Evolutionary conservation across 192 early-diverging fungal species (phyloP), one percentile per base, ranked within the genome.

Genomic region (Coemansia sp.): DNA sequence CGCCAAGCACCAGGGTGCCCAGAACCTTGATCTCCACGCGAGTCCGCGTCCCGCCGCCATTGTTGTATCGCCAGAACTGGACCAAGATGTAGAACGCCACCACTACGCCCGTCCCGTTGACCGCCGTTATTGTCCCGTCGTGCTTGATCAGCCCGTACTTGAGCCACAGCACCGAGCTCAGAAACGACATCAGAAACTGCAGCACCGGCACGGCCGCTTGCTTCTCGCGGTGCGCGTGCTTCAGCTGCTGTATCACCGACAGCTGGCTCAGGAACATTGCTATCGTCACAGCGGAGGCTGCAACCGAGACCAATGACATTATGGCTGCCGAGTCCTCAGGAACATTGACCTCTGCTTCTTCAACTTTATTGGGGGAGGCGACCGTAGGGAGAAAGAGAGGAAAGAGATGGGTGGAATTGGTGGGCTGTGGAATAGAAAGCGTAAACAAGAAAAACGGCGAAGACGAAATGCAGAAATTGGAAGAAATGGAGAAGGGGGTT

Each of bases 261-360:
- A 81, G 67, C 64, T 81, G 78, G 61, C 73, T 76, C 1, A 76
- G n/a, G 22, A 67, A 67, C 78, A 81, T 76, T 8, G 66, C 78
- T 37, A 81, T 64, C 21, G 73, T 73, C 18, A 56, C 73, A 4
- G 48, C 58, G 0, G 64, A 57, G 7, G 78, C 73, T 48, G 65
- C 39, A 19, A 76, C 55, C 37, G 78, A 55, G 13, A 81, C 49
- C 19, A 72, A 12, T 10, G 66, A 52, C 74, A 77, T 77, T 63
- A 48, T 67, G 32, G 16, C 61, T 61, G 22, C 10, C 54, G 64
- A 10, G 45, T 15, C 59, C 51, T 5, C 7, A 47, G 42, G 10
- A 47, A 26, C 21, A 67, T 19, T 26, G 26, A 26, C 26, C 26
- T 26, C 26, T 26, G 26, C 3, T n/a, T n/a, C n/a, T n/a, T n/a